Evolutionary conservation across 129 eudicot species (phyloP), one percentile per base, ranked within the genome.

Genomic region (Flaveria trinervia): DNA sequence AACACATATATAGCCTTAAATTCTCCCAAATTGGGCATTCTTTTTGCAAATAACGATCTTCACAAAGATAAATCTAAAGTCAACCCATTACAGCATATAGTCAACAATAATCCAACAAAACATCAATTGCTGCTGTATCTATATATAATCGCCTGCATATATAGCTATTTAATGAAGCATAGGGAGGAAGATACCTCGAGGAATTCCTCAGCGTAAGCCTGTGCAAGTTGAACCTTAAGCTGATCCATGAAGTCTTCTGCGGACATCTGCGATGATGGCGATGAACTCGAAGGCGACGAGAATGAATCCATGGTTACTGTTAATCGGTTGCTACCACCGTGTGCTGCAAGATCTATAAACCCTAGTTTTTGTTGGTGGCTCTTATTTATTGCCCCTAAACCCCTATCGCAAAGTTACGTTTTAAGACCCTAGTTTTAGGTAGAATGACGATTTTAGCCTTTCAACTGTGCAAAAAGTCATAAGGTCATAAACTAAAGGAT

Each of bases 151-250:
- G 43, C 39, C 25, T 20, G 54, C 28, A 26, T 26, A 26, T 62
- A 28, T 13, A 26, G 26, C 39, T 4, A 23, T 1, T 36, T 36
- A 36, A 36, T 36, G 41, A 36, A 36, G 2, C 66, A 20, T 16
- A 30, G 9, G 20, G 70, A 73, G 13, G 17, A 5, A 30, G 17
- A 57, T 11, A 89, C 96, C 96, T 94, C 99, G 45, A 89, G 86
- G 79, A 94, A 88, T 69, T 91, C 96, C 77, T 94, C 97, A 4
- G 94, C 89, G 71, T 91, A 89, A 17, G 99, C 99, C 77, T 91
- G 96, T 18, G 90, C 99, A 60, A 94, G 91, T 78, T 89, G 96
- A 82, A 33, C 73, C 77, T 88, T 89, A 82, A 94, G 83, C 83
- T 89, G 89, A 56, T 89, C 87, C 96, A 91, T 91, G 46, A 89